Percentiles rank a stretch among this genome's conserved stretches.
phyloP scores from a whole-genome alignment of 2,329 filamentous ascomycete species.

The Colletotrichum australisinense region DNA sequence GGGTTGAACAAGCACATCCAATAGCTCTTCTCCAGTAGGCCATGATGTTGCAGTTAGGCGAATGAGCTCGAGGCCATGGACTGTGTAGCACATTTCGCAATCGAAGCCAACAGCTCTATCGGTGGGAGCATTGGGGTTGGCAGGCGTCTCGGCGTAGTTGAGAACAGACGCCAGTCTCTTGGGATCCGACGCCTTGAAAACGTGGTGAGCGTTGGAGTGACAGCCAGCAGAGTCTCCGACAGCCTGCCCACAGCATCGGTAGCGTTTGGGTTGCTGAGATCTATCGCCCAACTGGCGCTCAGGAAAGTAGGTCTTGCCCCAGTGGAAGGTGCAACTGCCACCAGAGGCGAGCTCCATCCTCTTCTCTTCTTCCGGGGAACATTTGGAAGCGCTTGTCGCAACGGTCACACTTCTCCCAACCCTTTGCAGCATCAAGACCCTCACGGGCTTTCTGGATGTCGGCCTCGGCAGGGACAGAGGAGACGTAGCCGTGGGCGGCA shows the following conservation, averaged over 20 bases:
- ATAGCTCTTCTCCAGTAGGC: constrained; percentile 78
- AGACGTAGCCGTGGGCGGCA: constrained; percentile 80
- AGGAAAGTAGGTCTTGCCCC: constrained; percentile 75
- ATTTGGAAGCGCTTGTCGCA: constrained; percentile 90
- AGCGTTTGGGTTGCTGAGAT: constrained; percentile 70
- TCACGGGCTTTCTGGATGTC: constrained; percentile 75
- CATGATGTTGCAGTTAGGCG: constrained; percentile 90
- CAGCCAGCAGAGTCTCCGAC: constrained; percentile 82
- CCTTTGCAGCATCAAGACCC: constrained; percentile 74
- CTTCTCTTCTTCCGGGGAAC: constrained; percentile 84
- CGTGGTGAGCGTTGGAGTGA: constrained; percentile 76
- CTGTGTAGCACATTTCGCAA: constrained; percentile 98
- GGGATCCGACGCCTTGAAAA: constrained; percentile 84
- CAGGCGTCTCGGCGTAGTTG: constrained; percentile 83
- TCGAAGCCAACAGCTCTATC: constrained; percentile 85
- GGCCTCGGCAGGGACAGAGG: constrained; percentile 70
- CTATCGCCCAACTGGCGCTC: constrained; percentile 66
- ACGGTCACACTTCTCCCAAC: constrained; percentile 90
- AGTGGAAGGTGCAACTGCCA: constrained; percentile 85
- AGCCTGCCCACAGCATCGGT: constrained; percentile 82
- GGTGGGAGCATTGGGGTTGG: constrained; percentile 63
- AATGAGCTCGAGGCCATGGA: constrained; percentile 87
- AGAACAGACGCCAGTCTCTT: constrained; percentile 82
- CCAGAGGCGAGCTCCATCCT: constrained; percentile 83
- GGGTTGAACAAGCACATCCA: constrained; percentile 89